Evolutionary conservation across 352 stramenopile genomes (phyloP).

Genomic region (Globisporangium spinosum): DNA sequence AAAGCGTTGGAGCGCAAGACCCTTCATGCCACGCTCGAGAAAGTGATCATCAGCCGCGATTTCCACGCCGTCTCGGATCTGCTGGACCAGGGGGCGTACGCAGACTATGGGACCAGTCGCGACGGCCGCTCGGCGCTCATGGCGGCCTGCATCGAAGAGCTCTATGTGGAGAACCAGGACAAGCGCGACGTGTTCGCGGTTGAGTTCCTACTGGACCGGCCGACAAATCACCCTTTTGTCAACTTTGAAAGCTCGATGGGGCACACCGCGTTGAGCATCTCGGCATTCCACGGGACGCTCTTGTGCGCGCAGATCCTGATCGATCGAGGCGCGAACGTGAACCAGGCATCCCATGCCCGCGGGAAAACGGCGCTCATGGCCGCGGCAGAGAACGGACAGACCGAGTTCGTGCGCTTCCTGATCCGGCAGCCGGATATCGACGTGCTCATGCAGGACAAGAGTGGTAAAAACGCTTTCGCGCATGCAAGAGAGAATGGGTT

Average conservation of each 20-base stretch:
- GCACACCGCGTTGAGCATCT: slow-evolving; percentile 38
- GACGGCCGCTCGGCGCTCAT: slow-evolving; percentile 43
- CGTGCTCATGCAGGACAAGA: slow-evolving; percentile 30
- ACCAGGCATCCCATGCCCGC: slow-evolving; percentile 27
- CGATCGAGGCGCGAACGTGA: slow-evolving; percentile 49
- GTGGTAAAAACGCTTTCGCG: slow-evolving; percentile 39
- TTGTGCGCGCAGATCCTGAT: slow-evolving; percentile 52
- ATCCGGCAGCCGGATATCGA: slow-evolving; percentile 34
- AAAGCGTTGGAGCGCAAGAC: slow-evolving; percentile 40
- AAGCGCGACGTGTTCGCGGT: slow-evolving; percentile 44
- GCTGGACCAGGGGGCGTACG: slow-evolving; percentile 57
- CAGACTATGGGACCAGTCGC: slow-evolving; percentile 55
- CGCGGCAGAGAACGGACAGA: slow-evolving; percentile 46
- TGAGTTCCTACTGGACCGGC: slow-evolving; percentile 55
- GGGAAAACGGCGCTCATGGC: slow-evolving; percentile 59
- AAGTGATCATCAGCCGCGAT: slow-evolving; percentile 37
- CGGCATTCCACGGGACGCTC: slow-evolving; percentile 41
- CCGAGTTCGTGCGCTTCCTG: slow-evolving; percentile 51
- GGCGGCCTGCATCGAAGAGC: slow-evolving; percentile 53
- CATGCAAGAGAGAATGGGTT: slow-evolving; percentile 34
- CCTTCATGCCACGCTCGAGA: slow-evolving; percentile 45
- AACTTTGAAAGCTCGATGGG: slow-evolving; percentile 59
- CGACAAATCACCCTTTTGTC: slow-evolving; percentile 45
- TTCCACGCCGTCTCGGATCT: slow-evolving; percentile 35
- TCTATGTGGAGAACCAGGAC: slow-evolving; percentile 55